Evolutionary conservation across 1,139 yeast genomes (phyloP).

Genomic region (Dujonia santamariae): DNA sequence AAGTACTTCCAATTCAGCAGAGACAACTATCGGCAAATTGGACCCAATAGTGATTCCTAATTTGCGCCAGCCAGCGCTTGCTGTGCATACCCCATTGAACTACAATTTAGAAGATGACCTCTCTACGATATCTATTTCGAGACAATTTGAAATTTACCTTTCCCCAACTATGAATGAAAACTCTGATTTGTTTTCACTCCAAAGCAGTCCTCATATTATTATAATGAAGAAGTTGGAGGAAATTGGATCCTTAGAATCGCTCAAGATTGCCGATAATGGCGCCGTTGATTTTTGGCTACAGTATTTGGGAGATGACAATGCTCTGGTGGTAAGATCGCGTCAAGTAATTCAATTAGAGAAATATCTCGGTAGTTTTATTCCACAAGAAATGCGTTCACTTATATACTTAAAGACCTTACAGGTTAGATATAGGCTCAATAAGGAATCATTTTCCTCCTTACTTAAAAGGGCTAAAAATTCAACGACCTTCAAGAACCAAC

Average conservation of each 20-base stretch:
- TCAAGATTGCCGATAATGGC: neutral
- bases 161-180: conserved; percentile 36
- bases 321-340: conserved; percentile 16
- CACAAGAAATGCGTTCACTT: conserved; percentile 24
- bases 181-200: conserved; percentile 26
- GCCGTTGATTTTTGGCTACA: conserved; percentile 21
- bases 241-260: neutral
- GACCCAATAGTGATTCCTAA: no score
- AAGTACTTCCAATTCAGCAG: no score
- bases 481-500: conserved; percentile 14
- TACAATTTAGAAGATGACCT: conserved; percentile 21
- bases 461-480: conserved; percentile 26
- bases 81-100: conserved; percentile 5
- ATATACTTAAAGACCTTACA: conserved; percentile 35
- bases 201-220: conserved; percentile 1
- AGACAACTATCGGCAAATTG: no score
- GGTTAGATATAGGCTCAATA: conserved; percentile 28
- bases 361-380: conserved; percentile 32
- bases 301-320: conserved; percentile 21
- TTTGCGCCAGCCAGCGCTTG: neutral
- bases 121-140: conserved; percentile 26
- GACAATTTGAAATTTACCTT: conserved; percentile 32
- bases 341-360: conserved; percentile 22
- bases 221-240: conserved; percentile 4
- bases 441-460: conserved; percentile 28